Evolutionary conservation across 2,329 filamentous ascomycete genomes (phyloP), one percentile per base, ranked within the genome.

Genomic region (Gnomoniopsis smithogilvyi): DNA sequence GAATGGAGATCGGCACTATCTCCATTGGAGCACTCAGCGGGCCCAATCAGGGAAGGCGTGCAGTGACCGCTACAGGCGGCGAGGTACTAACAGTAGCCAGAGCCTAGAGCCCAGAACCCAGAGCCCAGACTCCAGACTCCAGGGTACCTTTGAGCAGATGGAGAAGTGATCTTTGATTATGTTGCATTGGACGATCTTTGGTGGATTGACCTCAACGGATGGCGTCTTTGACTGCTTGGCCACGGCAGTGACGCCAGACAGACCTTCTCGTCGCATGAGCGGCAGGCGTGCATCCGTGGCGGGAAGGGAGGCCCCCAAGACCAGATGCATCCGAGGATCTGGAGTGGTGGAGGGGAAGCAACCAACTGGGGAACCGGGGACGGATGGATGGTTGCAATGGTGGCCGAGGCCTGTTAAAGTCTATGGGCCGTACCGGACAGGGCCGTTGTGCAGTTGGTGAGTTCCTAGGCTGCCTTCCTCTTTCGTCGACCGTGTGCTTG

Each of bases 31-130:
- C 65, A 64, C 48, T 22, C 47, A 47, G 45, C 68, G 69, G n/a
- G 67, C 72, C 71, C 67, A 67, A 74, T 74, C 68, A 69, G 71
- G 70, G 65, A 72, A 69, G 51, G 62, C 62, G 58, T 62, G 51
- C 56, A 66, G 62, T 62, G 63, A 57, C 57, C 56, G 60, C 61
- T 62, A 62, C 47, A 60, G 58, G 56, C 26, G 47, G 55, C 49
- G 45, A 26, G 48, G 57, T 45, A 38, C n/a, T n/a, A n/a, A n/a
- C n/a, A n/a, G n/a, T n/a, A 46, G 7, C 11, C 11, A 41, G 36
- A n/a, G 36, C 26, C 36, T 12, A 41, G 36, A 41, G 7, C 8
- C 26, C 26, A 30, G 36, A n/a, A 46, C 36, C 11, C 11, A 41
- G 36, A n/a, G 36, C 26, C 36, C 36, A 41, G 36, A 41, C 36